Percentiles rank a stretch among this genome's conserved stretches.
phyloP scores from a whole-genome alignment of 768 basidiomycete species.

The Amanita thiersii region DNA sequence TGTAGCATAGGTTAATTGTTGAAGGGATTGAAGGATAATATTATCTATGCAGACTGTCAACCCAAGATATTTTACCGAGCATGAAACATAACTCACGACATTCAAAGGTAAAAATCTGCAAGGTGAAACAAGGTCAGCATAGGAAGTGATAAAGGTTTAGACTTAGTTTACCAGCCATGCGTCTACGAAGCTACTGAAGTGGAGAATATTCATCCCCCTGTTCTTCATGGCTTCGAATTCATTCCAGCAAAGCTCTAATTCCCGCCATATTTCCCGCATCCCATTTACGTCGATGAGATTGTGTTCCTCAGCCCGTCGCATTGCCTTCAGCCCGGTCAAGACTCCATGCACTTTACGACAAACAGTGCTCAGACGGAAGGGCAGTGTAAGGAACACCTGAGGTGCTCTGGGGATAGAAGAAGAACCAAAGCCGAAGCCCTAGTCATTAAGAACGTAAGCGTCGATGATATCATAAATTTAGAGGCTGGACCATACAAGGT shows the following conservation, averaged over 20 bases:
- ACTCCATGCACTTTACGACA: conserved; percentile 74
- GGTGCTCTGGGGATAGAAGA: conserved; percentile 26
- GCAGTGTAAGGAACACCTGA: conserved; percentile 53
- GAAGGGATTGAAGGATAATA: conserved; percentile 77
- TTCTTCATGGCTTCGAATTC: conserved; percentile 65
- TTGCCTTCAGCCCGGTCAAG: conserved; percentile 72
- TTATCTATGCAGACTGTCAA: conserved; percentile 44
- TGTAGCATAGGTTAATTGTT: conserved; percentile 36
- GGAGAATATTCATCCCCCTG: conserved; percentile 20
- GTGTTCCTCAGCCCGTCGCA: conserved; percentile 43
- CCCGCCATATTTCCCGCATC: conserved; percentile 78
- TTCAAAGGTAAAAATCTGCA: conserved; percentile 83
- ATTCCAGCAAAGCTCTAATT: conserved; percentile 75
- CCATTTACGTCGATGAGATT: conserved; percentile 51
- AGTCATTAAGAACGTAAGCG: neutral
- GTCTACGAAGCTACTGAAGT: conserved; percentile 55
- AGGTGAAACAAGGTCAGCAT: conserved; percentile 13
- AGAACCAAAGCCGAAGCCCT: too few relatives aligned
- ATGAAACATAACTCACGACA: conserved; percentile 48
- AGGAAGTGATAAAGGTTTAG: conserved; percentile 5
- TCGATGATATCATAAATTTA: neutral
- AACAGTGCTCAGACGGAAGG: conserved; percentile 66
- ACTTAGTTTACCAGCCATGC: conserved; percentile 70
- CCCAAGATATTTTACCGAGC: conserved; percentile 7
- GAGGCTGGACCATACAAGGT: neutral